These are phyloP conservation scores for Naganishia sp. DNA, from an alignment of 1,284 basidiomycete genomes.

Conservation along the genomic window DNA sequence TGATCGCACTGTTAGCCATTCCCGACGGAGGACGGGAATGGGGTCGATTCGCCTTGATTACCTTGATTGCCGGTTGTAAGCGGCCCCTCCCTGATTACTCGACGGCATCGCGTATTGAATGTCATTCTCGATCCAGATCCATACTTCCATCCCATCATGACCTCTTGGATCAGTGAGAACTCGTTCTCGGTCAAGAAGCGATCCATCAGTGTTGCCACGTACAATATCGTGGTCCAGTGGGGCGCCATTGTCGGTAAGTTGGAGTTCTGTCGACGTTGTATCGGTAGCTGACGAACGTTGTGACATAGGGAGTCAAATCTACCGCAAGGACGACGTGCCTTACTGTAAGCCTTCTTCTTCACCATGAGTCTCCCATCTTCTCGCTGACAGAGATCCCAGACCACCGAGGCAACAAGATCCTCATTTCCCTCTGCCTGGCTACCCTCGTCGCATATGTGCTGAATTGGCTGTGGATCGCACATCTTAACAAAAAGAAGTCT, in stretches of 20 bases:
- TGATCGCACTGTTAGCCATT: constrained; percentile 27
- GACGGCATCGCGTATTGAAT: not conserved
- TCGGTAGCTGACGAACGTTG: not conserved
- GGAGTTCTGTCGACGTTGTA: not conserved
- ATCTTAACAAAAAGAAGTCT: constrained; percentile 38
- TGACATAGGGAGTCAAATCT: constrained; percentile 29
- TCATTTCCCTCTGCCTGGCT: constrained; percentile 40
- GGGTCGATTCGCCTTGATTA: constrained; percentile 31
- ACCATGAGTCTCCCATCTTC: not conserved
- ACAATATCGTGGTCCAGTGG: constrained; percentile 34
- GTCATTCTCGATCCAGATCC: constrained; percentile 15
- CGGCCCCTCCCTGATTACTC: not conserved
- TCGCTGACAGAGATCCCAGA: constrained; percentile 38
- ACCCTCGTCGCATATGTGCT: constrained; percentile 36
- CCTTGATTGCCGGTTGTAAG: constrained; percentile 34
- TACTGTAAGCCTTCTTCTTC: not conserved
- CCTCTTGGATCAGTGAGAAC: constrained; percentile 34
- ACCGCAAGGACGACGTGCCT: constrained; percentile 31
- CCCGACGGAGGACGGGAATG: constrained; percentile 32
- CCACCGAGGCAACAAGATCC: constrained; percentile 43
- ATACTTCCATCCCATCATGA: constrained; percentile 34
- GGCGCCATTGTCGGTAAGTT: constrained; percentile 29
- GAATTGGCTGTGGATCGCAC: constrained; percentile 35
- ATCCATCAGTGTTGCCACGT: constrained; percentile 31
- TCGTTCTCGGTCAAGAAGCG: constrained; percentile 34